These are phyloP conservation scores for Cornus florida DNA, from an alignment of 148 eudicot genomes.

Conservation along the genomic window DNA sequence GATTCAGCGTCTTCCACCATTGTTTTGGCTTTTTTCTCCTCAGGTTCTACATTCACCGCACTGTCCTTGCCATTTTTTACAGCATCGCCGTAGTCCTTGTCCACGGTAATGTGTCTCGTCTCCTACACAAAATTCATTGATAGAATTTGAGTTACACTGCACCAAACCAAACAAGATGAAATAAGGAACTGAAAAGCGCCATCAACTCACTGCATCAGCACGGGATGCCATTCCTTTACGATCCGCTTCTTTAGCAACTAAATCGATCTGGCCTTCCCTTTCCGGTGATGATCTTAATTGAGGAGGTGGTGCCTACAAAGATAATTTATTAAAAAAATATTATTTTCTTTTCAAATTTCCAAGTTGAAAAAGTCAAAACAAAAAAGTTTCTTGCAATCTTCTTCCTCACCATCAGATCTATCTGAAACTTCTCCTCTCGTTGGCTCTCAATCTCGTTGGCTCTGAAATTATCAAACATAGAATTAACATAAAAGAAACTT, in stretches of 20 bases:
- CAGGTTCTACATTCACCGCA: constrained; percentile 29
- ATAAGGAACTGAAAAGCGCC: constrained; percentile 9
- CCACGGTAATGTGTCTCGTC: constrained; percentile 13
- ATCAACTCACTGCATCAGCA: constrained; percentile 50
- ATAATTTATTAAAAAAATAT: not conserved
- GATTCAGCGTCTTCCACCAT: constrained; percentile 26
- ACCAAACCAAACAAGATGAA: constrained; percentile 6
- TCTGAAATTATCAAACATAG: constrained; percentile 30
- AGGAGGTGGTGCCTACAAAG: constrained; percentile 77
- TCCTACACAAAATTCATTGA: constrained; percentile 24
- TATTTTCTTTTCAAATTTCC: not conserved
- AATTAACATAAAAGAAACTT: not conserved
- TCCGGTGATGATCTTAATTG: constrained; percentile 69
- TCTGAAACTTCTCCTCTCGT: constrained; percentile 70
- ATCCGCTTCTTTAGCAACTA: constrained; percentile 24
- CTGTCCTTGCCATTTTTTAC: constrained; percentile 30
- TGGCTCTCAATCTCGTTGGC: constrained; percentile 36
- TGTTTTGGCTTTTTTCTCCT: constrained; percentile 30
- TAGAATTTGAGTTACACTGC: constrained; percentile 19
- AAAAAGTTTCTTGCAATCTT: not conserved
- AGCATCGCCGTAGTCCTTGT: constrained; percentile 24
- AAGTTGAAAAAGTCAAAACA: not conserved
- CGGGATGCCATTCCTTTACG: constrained; percentile 39
- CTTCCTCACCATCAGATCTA: constrained; percentile 90
- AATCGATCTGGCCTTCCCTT: constrained; percentile 42